Base-by-base conservation (phyloP, 2,329 filamentous ascomycete species). In the Ophiocordyceps camponoti-leonardi region DNA sequence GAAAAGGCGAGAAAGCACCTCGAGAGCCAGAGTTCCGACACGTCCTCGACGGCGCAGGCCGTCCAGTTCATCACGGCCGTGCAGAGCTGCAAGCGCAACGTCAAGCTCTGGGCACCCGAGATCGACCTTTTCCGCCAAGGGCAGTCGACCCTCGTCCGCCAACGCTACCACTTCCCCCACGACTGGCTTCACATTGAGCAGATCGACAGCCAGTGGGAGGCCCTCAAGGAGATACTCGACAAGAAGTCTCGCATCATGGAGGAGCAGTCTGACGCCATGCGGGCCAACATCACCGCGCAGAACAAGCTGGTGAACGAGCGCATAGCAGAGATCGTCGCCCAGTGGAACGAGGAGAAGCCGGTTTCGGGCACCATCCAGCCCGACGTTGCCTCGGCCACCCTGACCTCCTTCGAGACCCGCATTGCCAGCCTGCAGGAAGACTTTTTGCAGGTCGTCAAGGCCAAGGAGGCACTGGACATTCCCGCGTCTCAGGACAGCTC, bases 51-150 rank as follows among this genome's bases (percentile, higher is more conserved):
- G 5, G 90, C 90, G 0, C 88, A 96, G 59, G 92, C 93, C 22
- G 93, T 99, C 4, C 86, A 92, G 35, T 98, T 98, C 64, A 98
- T 99, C 58, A 98, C 93, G 0, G 88, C 90, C 45, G 92, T 98
- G 6, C 92, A 98, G 65, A 86, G 86, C 57, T 95, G 87, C 67
- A 94, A 93, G 68, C 81, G 87, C 44, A 93, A 93, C 60, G 88
- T 93, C 44, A 90, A 87, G 62, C 69, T 82, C 4, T 98, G 92
- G 92, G 87, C 86, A 7, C 90, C 90, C 0, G 92, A 98, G 60
- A 86, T 99, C 39, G 88, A 94, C 56, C 83, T 86, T 43, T 99
- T 99, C 69, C 80, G 87, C 28, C 88, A 96, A 64, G 92, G 93
- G 45, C 87, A 96, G 63, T 92, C 87, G 19, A 94, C 88, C 0